Evolutionary conservation across 2,329 filamentous ascomycete genomes (phyloP).

Genomic region (Chaetomium strumarium): DNA sequence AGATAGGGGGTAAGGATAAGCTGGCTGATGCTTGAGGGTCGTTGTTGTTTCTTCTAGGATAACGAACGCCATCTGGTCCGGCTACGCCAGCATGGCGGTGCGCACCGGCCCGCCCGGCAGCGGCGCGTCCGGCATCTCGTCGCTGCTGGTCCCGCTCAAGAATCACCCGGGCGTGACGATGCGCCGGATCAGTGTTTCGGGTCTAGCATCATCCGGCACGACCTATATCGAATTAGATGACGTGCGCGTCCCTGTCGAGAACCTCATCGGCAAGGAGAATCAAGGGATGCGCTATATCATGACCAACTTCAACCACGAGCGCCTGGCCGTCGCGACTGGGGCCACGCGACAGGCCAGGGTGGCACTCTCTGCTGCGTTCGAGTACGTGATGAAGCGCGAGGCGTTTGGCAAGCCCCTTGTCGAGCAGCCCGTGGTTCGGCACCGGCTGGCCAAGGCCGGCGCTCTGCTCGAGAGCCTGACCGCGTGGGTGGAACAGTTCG

Average conservation of each 20-base stretch:
- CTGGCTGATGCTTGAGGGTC: neutral
- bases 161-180: constrained; percentile 60
- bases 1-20: neutral
- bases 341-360: constrained; percentile 53
- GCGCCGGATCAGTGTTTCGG: constrained; percentile 60
- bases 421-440: constrained; percentile 68
- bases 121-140: constrained; percentile 55
- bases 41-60: constrained; percentile 39
- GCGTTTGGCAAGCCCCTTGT: constrained; percentile 49
- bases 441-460: constrained; percentile 65
- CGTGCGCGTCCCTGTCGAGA: constrained; percentile 63
- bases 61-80: constrained; percentile 65
- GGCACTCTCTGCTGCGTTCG: constrained; percentile 33
- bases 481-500: constrained; percentile 67
- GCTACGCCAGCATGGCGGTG: constrained; percentile 66
- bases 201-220: constrained; percentile 60
- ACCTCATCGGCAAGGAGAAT: constrained; percentile 64
- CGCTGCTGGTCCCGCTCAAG: constrained; percentile 67
- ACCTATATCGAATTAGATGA: constrained; percentile 73
- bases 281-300: constrained; percentile 69
- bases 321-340: constrained; percentile 59
- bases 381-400: constrained; percentile 35
- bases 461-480: constrained; percentile 63
- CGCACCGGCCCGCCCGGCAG: constrained; percentile 57
- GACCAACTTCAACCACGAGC: constrained; percentile 77